phyloP scores from a whole-genome alignment of 169 alveolate genomes.

The Eimeria acervulina region DNA sequence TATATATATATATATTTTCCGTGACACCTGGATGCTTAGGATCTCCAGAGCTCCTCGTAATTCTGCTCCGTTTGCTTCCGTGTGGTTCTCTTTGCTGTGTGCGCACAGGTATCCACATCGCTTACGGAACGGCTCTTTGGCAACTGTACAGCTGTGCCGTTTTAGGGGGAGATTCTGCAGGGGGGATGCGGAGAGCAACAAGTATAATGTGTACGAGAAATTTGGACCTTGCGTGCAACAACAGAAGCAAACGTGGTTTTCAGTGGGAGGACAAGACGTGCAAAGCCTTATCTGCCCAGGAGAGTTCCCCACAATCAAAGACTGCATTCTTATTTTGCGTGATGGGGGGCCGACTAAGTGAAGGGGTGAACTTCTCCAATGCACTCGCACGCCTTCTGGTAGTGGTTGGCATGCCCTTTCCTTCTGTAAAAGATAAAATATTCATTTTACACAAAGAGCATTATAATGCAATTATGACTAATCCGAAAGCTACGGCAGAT shows the following conservation, averaged over 20 bases:
- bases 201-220: not conserved
- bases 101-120: conserved; percentile 29
- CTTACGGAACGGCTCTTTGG: conserved; percentile 33
- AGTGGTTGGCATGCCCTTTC: conserved; percentile 97
- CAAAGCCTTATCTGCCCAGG: not conserved
- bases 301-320: not conserved
- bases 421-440: conserved; percentile 84
- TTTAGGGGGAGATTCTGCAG: not conserved
- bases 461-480: not conserved
- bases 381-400: conserved; percentile 96
- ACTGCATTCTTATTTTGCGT: conserved; percentile 87
- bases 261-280: not conserved
- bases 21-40: not conserved
- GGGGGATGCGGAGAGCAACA: not conserved
- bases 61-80: not conserved
- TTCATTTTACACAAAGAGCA: conserved; percentile 47
- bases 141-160: conserved; percentile 46
- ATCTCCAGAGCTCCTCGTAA: not conserved
- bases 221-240: not conserved
- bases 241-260: not conserved
- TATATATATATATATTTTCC: not conserved
- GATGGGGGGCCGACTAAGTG: conserved; percentile 96
- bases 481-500: not conserved
- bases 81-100: not conserved
- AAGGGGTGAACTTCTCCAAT: conserved; percentile 98